Evolutionary conservation across 148 eudicot species (phyloP).

Genomic region (Dysphania ambrosioides): DNA sequence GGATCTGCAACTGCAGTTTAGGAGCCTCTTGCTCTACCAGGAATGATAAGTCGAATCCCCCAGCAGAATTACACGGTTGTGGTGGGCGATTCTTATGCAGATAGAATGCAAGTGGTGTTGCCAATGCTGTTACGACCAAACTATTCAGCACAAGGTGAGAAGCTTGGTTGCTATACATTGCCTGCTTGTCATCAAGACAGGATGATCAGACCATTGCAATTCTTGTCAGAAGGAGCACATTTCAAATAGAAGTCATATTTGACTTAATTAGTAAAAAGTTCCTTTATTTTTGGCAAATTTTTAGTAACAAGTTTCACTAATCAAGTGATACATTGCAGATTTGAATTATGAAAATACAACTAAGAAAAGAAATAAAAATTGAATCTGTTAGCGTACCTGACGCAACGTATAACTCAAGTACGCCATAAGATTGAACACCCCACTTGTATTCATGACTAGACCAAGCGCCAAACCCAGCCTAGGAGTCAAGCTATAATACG

Average conservation of each 20-base stretch:
- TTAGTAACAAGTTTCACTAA: neutral
- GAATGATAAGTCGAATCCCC: conserved; percentile 14
- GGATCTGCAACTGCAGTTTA: conserved; percentile 25
- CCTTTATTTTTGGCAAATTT: too few species aligned
- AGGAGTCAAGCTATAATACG: conserved; percentile 16
- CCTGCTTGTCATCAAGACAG: conserved; percentile 9
- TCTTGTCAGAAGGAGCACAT: neutral
- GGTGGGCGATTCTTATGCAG: neutral
- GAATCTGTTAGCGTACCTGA: conserved; percentile 5
- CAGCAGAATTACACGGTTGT: neutral
- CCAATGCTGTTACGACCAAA: conserved; percentile 11
- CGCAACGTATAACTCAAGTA: conserved; percentile 16
- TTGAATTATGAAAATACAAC: too few species aligned
- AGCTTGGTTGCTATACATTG: neutral
- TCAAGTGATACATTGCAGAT: neutral
- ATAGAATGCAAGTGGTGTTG: conserved; percentile 12
- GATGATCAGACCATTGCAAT: neutral
- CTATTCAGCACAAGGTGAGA: conserved; percentile 13
- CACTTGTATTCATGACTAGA: conserved; percentile 22
- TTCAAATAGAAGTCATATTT: neutral
- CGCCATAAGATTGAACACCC: conserved; percentile 10
- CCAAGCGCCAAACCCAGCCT: conserved; percentile 25
- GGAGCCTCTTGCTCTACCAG: neutral
- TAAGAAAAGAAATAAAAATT: neutral
- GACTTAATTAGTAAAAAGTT: too few species aligned